Evolutionary conservation across 441 rosid species (phyloP).

Genomic region (Gossypium gossypioides): DNA sequence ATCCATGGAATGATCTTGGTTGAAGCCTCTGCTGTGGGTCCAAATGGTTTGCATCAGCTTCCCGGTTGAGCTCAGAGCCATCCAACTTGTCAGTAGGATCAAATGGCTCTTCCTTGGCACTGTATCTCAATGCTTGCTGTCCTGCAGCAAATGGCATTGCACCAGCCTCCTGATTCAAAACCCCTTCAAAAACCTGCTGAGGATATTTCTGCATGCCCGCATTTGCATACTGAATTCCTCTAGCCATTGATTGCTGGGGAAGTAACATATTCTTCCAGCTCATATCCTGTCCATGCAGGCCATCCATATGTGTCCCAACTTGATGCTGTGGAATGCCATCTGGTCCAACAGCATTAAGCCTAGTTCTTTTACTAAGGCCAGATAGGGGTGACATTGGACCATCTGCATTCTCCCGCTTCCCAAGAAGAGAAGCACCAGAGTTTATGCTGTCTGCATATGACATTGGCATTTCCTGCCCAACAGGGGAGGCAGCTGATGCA

Average conservation of each 20-base stretch:
- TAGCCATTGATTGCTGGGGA: constrained; percentile 49
- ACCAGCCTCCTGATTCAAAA: constrained; percentile 54
- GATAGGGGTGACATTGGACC: constrained; percentile 60
- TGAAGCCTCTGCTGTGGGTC: constrained; percentile 49
- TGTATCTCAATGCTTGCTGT: constrained; percentile 47
- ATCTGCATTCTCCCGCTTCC: constrained; percentile 69
- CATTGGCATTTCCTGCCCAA: constrained; percentile 60
- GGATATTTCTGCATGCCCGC: constrained; percentile 55
- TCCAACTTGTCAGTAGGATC: constrained; percentile 54
- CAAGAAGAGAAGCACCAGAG: constrained; percentile 40
- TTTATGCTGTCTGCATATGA: constrained; percentile 50
- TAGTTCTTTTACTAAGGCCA: constrained; percentile 50
- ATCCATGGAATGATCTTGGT: constrained; percentile 47
- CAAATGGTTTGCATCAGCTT: constrained; percentile 48
- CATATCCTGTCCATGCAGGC: constrained; percentile 52
- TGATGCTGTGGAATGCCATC: constrained; percentile 67
- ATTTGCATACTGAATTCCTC: constrained; percentile 58
- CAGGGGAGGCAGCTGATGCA: constrained; percentile 46
- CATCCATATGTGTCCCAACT: constrained; percentile 45
- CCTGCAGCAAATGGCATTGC: constrained; percentile 48
- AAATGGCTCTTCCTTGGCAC: constrained; percentile 67
- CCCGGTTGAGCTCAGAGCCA: constrained; percentile 37
- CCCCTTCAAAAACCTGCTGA: constrained; percentile 59
- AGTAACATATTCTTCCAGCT: constrained; percentile 56
- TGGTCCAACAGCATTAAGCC: constrained; percentile 37